Percentiles rank a stretch among this genome's conserved stretches.
These are phyloP conservation scores for Aspergillus jensenii DNA, from an alignment of 2,329 filamentous ascomycete species.

Conservation along the genomic window DNA sequence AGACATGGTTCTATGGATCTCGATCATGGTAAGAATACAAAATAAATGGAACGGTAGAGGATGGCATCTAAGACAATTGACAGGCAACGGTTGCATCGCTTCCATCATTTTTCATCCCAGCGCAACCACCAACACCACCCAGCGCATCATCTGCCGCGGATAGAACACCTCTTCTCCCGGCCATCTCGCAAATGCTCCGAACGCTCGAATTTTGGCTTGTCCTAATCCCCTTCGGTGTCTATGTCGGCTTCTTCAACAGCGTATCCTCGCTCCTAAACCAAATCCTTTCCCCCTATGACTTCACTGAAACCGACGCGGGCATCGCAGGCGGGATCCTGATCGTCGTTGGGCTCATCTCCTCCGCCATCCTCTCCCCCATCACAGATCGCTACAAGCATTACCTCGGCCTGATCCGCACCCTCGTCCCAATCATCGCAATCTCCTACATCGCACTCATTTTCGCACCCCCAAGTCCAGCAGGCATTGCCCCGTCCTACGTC, in stretches of 20 bases:
- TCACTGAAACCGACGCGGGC: constrained; percentile 78
- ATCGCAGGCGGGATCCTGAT: constrained; percentile 89
- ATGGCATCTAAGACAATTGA: neutral
- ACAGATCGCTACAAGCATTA: constrained; percentile 84
- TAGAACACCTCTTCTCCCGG: constrained; percentile 53
- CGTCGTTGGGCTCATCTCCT: constrained; percentile 75
- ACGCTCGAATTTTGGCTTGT: constrained; percentile 78
- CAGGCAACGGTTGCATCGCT: constrained; percentile 65
- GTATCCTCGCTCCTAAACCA: constrained; percentile 86
- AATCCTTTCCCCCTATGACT: constrained; percentile 82
- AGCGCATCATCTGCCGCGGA: constrained; percentile 64
- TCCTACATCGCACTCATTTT: constrained; percentile 78
- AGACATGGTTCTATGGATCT: constrained; percentile 78
- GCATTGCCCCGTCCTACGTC: constrained; percentile 62
- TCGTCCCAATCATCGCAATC: constrained; percentile 72
- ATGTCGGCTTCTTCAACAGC: constrained; percentile 92
- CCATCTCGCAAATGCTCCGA: constrained; percentile 55
- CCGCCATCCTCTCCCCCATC: constrained; percentile 76
- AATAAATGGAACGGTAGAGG: neutral
- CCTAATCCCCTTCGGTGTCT: constrained; percentile 75
- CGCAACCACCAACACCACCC: constrained; percentile 72
- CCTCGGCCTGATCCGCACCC: constrained; percentile 67
- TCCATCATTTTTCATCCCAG: constrained; percentile 79
- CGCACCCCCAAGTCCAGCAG: constrained; percentile 63
- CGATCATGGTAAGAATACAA: constrained; percentile 67